Percentiles rank a stretch among this genome's conserved stretches.
Conservation (phyloP, 805 yeast species). For the Jamesozyma gamospora region DNA sequence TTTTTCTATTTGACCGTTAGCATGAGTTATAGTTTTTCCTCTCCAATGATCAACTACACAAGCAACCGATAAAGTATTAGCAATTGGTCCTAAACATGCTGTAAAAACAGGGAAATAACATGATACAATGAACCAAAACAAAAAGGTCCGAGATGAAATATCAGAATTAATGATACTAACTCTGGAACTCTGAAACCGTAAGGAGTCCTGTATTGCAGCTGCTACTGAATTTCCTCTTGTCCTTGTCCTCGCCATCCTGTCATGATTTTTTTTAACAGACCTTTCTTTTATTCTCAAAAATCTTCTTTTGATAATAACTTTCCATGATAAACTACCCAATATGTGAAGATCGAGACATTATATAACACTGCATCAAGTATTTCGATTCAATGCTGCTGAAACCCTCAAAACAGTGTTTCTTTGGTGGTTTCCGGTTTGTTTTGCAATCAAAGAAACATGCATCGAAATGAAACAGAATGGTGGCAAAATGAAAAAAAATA, state of each 20-base stretch:
- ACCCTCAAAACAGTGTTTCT: too few relatives aligned
- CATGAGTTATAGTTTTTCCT: slow-evolving; percentile 1
- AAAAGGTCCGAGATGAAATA: slow-evolving; percentile 16
- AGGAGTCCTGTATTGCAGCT: slow-evolving; percentile 5
- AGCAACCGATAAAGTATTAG: slow-evolving; percentile 63
- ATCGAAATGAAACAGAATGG: too few relatives aligned
- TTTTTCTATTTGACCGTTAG: slow-evolving; percentile 10
- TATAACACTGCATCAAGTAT: too few relatives aligned
- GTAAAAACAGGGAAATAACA: slow-evolving; percentile 66
- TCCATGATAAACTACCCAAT: too few relatives aligned
- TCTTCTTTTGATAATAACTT: too few relatives aligned
- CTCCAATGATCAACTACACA: slow-evolving; percentile 69
- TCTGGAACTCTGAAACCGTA: slow-evolving; percentile 19
- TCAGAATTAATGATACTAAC: slow-evolving; percentile 21
- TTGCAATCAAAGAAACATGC: too few relatives aligned
- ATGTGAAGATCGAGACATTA: too few relatives aligned
- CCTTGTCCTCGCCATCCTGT: slow-evolving; percentile 1
- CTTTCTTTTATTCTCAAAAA: too few relatives aligned
- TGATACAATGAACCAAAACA: slow-evolving; percentile 54
- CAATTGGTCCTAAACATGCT: slow-evolving; percentile 70
- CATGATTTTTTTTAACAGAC: too few relatives aligned
- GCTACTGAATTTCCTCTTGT: slow-evolving; percentile 1
- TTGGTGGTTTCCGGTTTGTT: too few relatives aligned
- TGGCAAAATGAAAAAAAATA: too few relatives aligned
- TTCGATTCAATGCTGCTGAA: too few relatives aligned